phyloP scores from a whole-genome alignment of 805 yeast genomes.

The Saturnispora zaruensis region DNA sequence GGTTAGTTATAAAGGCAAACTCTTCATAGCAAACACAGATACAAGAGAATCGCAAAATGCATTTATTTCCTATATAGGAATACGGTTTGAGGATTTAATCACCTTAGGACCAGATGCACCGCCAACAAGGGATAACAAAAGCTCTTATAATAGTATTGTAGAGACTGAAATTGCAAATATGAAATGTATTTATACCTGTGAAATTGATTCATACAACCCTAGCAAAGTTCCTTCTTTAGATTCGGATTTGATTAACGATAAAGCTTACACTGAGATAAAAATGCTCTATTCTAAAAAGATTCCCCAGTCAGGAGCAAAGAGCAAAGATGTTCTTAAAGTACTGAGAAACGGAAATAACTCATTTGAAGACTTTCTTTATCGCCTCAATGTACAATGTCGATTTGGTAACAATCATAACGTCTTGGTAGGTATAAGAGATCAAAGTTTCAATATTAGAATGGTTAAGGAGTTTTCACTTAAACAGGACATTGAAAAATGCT shows the following conservation, averaged over 20 bases:
- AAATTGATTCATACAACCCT: constrained; percentile 11
- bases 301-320: constrained; percentile 5
- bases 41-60: constrained; percentile 10
- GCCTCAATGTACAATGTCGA: constrained; percentile 12
- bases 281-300: constrained; percentile 12
- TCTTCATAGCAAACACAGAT: constrained; percentile 11
- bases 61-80: constrained; percentile 14
- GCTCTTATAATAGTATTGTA: constrained; percentile 9
- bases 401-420: constrained; percentile 10
- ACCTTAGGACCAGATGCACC: constrained; percentile 7
- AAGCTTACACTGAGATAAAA: constrained; percentile 14
- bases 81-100: constrained; percentile 17
- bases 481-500: constrained; percentile 11
- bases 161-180: constrained; percentile 4
- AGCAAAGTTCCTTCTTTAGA: not conserved
- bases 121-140: constrained; percentile 12
- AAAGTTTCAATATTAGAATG: constrained; percentile 10
- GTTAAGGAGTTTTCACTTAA: constrained; percentile 7
- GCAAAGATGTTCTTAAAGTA: constrained; percentile 4
- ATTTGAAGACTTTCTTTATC: constrained; percentile 8
- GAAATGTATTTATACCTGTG: constrained; percentile 12
- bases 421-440: constrained; percentile 15
- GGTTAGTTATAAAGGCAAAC: constrained; percentile 2
- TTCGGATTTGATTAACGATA: not conserved
- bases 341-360: constrained; percentile 8